Evolutionary conservation across 176 grass and related monocot genomes (phyloP), one percentile per base, ranked within the genome.

Genomic region (Oryza longistaminata): DNA sequence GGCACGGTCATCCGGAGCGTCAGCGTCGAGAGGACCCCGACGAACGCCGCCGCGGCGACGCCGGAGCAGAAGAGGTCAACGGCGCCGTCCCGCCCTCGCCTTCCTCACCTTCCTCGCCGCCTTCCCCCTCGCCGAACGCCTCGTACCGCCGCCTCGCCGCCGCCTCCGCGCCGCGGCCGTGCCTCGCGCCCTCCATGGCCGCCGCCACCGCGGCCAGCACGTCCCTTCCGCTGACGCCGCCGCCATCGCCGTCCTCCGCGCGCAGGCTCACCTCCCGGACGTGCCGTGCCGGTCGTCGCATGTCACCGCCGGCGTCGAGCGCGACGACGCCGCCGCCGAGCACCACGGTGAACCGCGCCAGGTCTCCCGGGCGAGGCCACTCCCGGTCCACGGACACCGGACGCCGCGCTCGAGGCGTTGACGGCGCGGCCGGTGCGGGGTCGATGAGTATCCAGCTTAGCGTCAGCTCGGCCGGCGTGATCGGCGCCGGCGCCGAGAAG

Each of bases 371-470:
- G 87, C 95, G 74, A 89, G 65, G 65, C 96, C 91, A 95, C 35
- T 73, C 81, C 52, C 89, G 87, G 35, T 92, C 83, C 0, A 92
- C 75, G 48, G 76, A 9, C 2, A 92, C 93, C 3, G 35, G 88
- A 88, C 82, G 76, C 43, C 88, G 88, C n/a, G 80, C 93, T 92
- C 6, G 90, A 90, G 46, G 85, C 75, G 71, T 88, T 92, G 53
- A 92, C 16, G 3, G 86, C 88, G 12, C 80, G 85, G 43, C 66
- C 62, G 6, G 75, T 49, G 43, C 19, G 14, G 88, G 93, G 74
- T 95, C 91, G 22, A 95, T 72, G 11, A 96, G 81, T 7, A 94
- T 75, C 96, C 96, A 99, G 93, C 86, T 99, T 1, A 99, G 88
- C n/a, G 71, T 42, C 11, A 94, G 88, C 13, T 92, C 86, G 0